Evolutionary conservation across 73 alveolate species (phyloP), one percentile per base, ranked within the genome.

Genomic region (Paramecium biaurelia): DNA sequence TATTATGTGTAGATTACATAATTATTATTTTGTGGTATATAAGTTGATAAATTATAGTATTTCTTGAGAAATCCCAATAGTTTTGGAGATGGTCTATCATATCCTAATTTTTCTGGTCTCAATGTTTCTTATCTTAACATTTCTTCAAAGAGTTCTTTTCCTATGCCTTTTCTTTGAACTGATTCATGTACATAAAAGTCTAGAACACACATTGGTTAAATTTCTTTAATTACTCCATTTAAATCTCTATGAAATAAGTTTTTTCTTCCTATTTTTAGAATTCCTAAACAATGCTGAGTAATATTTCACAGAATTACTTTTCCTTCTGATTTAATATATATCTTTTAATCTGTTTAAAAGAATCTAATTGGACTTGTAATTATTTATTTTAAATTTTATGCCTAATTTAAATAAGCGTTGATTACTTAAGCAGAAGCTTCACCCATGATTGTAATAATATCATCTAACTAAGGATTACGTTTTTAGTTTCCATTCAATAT

Each of bases 131-230:
- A 70, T 85, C 86, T 42, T 28, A 98, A 92, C 99, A 98, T 98
- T 58, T 76, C 93, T 68, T 95, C 97, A 89, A 94, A 98, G 76
- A 98, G 92, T 20, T 92, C 95, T 92, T 97, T 97, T 47, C 99
- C 99, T 53, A 93, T 82, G 12, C 99, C 99, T 38, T 92, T 57
- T 85, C 99, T 96, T 85, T 98, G 95, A 74, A 94, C 92, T 18
- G 95, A 92, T 84, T 98, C 99, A 93, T 95, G 98, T 7, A 98
- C 99, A 79, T 98, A 98, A 93, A 98, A 98, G 89, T 98, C 99
- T 42, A 98, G 90, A 18, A 98, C 99, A 92, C 99, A 98, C 12
- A 97, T 85, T 21, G 99, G 99, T 57, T 93, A 86, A 38, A 98
- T 95, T 93, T 98, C 99, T 32, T 70, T 92, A 11, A 96, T 94